phyloP scores from a whole-genome alignment of 305 asterid species.

The Solanum hybrid region DNA sequence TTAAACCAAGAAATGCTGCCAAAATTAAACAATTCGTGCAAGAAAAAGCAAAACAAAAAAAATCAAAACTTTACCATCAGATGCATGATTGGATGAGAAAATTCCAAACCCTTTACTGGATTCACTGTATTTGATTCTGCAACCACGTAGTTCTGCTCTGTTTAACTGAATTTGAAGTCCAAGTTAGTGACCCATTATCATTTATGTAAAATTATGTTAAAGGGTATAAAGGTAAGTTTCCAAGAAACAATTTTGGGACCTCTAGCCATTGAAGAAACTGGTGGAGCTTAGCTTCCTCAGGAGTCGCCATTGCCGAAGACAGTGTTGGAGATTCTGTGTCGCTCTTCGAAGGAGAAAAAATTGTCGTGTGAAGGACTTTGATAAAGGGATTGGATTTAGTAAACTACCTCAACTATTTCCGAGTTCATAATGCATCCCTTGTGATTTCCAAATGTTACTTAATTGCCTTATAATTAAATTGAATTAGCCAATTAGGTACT shows the following conservation, averaged over 20 bases:
- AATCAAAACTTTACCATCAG: slow-evolving; percentile 43
- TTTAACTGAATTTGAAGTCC: slow-evolving; percentile 46
- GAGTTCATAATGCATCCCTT: background rate
- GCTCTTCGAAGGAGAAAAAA: background rate
- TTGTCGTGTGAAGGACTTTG: background rate
- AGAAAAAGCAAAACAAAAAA: background rate
- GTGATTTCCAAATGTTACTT: background rate
- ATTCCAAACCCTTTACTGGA: slow-evolving; percentile 73
- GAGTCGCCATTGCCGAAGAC: slow-evolving; percentile 43
- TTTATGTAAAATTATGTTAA: background rate
- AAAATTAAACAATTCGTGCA: background rate
- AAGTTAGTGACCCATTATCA: background rate
- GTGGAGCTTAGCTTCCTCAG: slow-evolving; percentile 60
- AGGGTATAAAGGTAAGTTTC: background rate
- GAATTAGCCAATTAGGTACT: background rate
- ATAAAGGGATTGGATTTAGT: background rate
- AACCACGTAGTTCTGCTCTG: slow-evolving; percentile 63
- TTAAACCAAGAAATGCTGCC: background rate
- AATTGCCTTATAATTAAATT: background rate
- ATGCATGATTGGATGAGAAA: slow-evolving; percentile 39
- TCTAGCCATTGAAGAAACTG: slow-evolving; percentile 73
- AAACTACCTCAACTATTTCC: background rate
- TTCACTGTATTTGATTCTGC: slow-evolving; percentile 64
- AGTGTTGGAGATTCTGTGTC: background rate
- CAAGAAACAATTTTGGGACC: slow-evolving; percentile 21